Base-by-base conservation (phyloP, 148 eudicot genomes). In the Polygonum aviculare region DNA sequence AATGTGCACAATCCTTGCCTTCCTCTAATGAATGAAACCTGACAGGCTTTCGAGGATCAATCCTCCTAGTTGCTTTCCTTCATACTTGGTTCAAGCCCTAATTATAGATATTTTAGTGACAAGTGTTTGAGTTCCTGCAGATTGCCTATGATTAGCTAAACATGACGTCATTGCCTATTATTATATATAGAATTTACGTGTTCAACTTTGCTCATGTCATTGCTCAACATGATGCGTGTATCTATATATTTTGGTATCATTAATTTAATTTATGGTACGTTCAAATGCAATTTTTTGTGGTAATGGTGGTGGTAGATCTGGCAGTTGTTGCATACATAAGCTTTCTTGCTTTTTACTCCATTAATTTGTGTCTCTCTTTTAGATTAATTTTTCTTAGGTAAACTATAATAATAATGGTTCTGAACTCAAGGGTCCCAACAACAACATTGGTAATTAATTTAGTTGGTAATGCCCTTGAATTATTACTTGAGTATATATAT, bases 351-450 rank as follows among this genome's bases (percentile, higher is more conserved):
- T 8, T 26, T 26, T 62, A 62, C 69, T 62, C 69, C 69, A 62
- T 31, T 4, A 12, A n/a, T 22, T 19, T 57, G 12, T 12, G 33
- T 12, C 36, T 11, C 69, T 50, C 54, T 36, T 62, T 15, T 62
- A 62, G 69, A 1, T 62, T 62, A 38, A 62, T 62, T 12, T 39
- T 62, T 26, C 31, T 26, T 62, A 62, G 69, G 40, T 62, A 62
- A 31, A 62, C 36, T 62, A 62, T 62, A 62, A 31, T 62, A n/a
- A 62, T 62, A 6, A 26, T 26, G 69, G 36, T 38, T 3, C 39
- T 26, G 69, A 3, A 62, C 38, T 62, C 16, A 18, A 62, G 69
- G 69, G 69, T 62, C 69, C 69, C 69, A 62, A 62, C 65, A 21
- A 59, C 33, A 31, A 14, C 33, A 4, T 62, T 62, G 14, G 69